Evolutionary conservation across 805 yeast species (phyloP), one percentile per base, ranked within the genome.

Genomic region (Suhomyces sp.): DNA sequence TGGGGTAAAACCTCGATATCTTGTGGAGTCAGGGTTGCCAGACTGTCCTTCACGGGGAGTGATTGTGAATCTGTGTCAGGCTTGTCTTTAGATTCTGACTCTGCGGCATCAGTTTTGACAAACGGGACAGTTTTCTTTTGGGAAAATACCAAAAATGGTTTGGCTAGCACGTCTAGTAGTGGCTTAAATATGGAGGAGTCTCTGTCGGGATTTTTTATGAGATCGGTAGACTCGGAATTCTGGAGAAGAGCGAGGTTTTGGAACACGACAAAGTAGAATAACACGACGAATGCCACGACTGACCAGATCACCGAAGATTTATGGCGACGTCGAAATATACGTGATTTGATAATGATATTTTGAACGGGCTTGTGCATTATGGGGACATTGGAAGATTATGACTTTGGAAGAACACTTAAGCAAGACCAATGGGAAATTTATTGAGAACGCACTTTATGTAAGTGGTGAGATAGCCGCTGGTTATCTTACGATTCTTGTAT

Each of bases 61-160:
- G 22, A 17, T 19, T n/a, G 22, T 17, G 20, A 12, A 3, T 37
- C 41, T 3, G 40, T 6, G 10, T 15, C 40, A 37, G 41, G 4
- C 3, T 37, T 37, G 41, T 15, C 21, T 17, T 37, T 17, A 4
- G 20, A 15, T 37, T 37, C 40, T 15, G 40, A 15, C n/a, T 17
- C 40, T 15, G 40, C 22, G n/a, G 41, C 22, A 19, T 37, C 41
- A n/a, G 48, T 43, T 15, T 50, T 37, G 29, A 43, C 57, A 43
- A 52, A 54, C 15, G 54, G 62, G 4, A 57, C 47, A 44, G 59
- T 60, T 45, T 33, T 51, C 54, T 52, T 44, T 27, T 51, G 25
- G 15, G 24, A 13, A 40, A 13, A 15, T 31, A 35, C 15, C 8
- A 10, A 24, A 4, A 29, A 19, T n/a, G 27, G 43, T 24, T 47